A percentile compares a stretch with the other conserved stretches of the same genome.
Evolutionary conservation across 2,329 filamentous ascomycete genomes (phyloP).

Genomic region (Aspergillus aculeatus): DNA sequence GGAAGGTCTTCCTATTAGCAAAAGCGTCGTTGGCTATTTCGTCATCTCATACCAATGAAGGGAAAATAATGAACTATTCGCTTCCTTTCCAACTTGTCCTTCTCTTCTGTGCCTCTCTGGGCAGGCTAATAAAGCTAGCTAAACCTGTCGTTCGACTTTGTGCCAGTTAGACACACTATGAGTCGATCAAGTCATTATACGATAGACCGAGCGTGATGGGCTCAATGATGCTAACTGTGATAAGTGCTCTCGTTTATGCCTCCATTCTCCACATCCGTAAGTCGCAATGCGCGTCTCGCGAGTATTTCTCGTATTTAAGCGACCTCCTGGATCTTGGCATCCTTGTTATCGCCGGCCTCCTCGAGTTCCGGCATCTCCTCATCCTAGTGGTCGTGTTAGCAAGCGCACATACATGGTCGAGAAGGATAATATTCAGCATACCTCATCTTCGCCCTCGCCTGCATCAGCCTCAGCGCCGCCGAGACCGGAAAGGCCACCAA

Average conservation of each 20-base stretch:
- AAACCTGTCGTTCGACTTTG: neutral
- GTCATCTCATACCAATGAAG: slow-evolving; percentile 5
- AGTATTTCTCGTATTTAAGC: slow-evolving; percentile 23
- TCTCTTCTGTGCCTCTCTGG: neutral
- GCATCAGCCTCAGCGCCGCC: slow-evolving; percentile 43
- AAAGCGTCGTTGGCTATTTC: slow-evolving; percentile 7
- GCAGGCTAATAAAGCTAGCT: neutral
- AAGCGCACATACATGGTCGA: neutral
- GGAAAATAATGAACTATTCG: neutral
- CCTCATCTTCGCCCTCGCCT: slow-evolving; percentile 39
- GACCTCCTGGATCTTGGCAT: slow-evolving; percentile 39
- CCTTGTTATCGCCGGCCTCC: slow-evolving; percentile 44
- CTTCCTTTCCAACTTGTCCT: neutral
- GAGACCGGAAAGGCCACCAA: slow-evolving; percentile 56
- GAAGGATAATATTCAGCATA: slow-evolving; percentile 30
- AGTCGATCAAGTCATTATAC: neutral
- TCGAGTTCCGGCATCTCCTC: slow-evolving; percentile 81
- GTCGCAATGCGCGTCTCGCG: neutral
- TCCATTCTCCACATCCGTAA: neutral
- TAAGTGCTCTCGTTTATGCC: slow-evolving; percentile 4
- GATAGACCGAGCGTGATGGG: neutral
- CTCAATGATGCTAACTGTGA: slow-evolving; percentile 7
- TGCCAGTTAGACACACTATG: neutral
- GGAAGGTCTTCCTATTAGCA: neutral
- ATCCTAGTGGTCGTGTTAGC: slow-evolving; percentile 46